phyloP scores from a whole-genome alignment of 768 basidiomycete species.

The Antrodiella citrinella region DNA sequence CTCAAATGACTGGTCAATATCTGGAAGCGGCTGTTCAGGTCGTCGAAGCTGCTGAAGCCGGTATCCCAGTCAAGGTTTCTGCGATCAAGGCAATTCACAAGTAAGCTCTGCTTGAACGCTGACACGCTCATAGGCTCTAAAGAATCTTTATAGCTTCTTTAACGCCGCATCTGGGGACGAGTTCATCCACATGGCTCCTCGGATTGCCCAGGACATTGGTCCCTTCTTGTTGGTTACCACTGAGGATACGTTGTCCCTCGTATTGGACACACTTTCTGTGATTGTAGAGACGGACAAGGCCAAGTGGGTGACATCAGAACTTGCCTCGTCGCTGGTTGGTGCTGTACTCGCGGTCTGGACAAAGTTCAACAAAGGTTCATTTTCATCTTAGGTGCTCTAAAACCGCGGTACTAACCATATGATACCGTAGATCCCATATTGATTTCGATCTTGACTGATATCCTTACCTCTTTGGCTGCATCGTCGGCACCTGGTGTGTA shows the following conservation, averaged over 20 bases:
- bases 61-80: constrained; percentile 87
- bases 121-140: background rate
- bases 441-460: constrained; percentile 76
- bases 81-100: constrained; percentile 92
- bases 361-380: constrained; percentile 75
- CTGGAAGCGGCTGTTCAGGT: constrained; percentile 82
- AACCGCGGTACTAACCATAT: constrained; percentile 2
- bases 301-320: constrained; percentile 61
- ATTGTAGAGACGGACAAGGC: constrained; percentile 68
- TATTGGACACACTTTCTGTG: constrained; percentile 75
- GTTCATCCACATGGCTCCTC: constrained; percentile 54
- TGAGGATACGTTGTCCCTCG: constrained; percentile 83
- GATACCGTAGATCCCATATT: constrained; percentile 72
- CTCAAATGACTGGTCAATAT: constrained; percentile 73
- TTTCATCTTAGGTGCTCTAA: background rate
- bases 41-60: constrained; percentile 62
- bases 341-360: constrained; percentile 77
- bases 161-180: constrained; percentile 53
- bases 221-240: constrained; percentile 75
- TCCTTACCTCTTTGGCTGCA: constrained; percentile 61
- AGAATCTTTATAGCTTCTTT: constrained; percentile 48
- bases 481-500: constrained; percentile 57
- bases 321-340: constrained; percentile 57
- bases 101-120: too few relatives aligned
- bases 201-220: constrained; percentile 73